Evolutionary conservation across 768 basidiomycete species (phyloP), one percentile per base, ranked within the genome.

Genomic region (Pulveroboletus sp.): DNA sequence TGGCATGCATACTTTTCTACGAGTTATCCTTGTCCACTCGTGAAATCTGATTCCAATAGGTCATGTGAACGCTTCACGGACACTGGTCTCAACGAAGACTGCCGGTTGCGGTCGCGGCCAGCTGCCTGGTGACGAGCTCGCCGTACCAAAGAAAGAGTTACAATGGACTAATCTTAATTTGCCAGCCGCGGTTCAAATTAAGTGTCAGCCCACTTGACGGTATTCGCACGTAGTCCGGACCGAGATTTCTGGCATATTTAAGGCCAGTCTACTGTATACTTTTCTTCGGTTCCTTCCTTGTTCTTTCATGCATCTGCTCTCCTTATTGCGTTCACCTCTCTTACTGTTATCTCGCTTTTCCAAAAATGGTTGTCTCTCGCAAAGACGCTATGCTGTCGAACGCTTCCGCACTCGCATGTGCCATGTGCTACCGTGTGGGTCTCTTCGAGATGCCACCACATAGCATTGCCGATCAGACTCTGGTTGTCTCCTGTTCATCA

Each of bases 201-300:
- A 4, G 21, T 21, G 21, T 21, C 21, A 21, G 21, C 21, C 21
- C 21, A 21, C 21, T 21, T 21, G 21, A 21, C 21, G 21, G 21
- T 21, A 4, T 21, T 21, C 21, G 21, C 39, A 43, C 17, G 17
- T 13, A 26, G 59, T 38, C 37, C 11, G 31, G 47, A 49, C 13
- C 18, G 9, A 24, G 43, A 49, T 37, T 14, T 43, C 28, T 52
- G 24, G 30, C 30, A 26, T 41, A 50, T 52, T 39, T 47, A 57
- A 60, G 46, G 43, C 37, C 14, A 33, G 36, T 6, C 24, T 31
- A 9, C 11, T 10, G 14, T 11, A 32, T 6, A 10, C 10, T 35
- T 4, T 9, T 27, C 47, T 17, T 44, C 48, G 40, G 39, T 45
- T 51, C 46, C 39, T 31, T 44, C 46, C 38, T 31, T 17, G 8